Conservation (phyloP, 306 rosid genomes). For the Corylus heterophylla region DNA sequence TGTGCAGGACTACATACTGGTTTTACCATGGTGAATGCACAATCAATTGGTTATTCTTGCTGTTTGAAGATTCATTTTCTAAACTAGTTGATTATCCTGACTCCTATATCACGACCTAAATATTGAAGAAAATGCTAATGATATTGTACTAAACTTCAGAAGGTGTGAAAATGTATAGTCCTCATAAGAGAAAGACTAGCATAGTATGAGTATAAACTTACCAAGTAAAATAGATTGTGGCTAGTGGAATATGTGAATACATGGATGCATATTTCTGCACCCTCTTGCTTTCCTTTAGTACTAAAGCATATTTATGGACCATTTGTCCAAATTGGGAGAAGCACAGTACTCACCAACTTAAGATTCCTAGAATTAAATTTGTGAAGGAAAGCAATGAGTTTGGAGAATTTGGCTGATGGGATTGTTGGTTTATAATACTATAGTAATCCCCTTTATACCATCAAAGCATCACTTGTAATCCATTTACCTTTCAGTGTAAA, state of each 20-base stretch:
- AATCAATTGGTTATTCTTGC: neutral
- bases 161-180: neutral
- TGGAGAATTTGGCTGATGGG: neutral
- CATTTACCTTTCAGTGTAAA: no score
- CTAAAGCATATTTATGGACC: no score
- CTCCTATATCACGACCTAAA: neutral
- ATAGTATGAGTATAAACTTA: neutral
- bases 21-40: neutral
- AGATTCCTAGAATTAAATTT: neutral
- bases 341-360: neutral
- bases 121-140: no score
- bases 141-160: neutral
- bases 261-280: no score
- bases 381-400: neutral
- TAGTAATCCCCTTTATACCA: no score
- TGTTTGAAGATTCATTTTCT: neutral
- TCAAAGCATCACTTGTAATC: no score
- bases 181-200: neutral
- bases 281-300: neutral
- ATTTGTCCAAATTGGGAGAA: neutral
- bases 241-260: no score
- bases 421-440: no score
- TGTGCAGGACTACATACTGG: neutral
- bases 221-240: neutral
- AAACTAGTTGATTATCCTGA: no score